Evolutionary conservation across 73 alveolate species (phyloP).

Genomic region (Stentor coeruleus): DNA sequence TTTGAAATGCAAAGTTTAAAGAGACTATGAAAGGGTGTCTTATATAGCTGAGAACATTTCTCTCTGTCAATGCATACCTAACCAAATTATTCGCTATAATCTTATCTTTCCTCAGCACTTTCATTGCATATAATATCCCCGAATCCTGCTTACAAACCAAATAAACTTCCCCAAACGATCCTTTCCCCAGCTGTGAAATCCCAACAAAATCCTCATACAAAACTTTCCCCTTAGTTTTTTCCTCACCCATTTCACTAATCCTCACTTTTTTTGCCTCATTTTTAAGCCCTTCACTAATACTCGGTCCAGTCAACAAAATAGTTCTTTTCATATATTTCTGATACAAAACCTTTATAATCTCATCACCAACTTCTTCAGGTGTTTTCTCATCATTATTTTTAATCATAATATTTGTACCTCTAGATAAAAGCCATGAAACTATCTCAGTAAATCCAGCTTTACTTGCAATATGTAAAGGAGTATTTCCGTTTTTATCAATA

Average conservation of each 20-base stretch:
- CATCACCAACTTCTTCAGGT: neutral
- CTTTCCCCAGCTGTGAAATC: slow-evolving; percentile 73
- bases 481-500: neutral
- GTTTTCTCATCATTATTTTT: neutral
- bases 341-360: too few relatives aligned
- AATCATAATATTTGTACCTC: neutral
- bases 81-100: slow-evolving; percentile 86
- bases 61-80: slow-evolving; percentile 87
- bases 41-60: slow-evolving; percentile 85
- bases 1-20: slow-evolving; percentile 89
- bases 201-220: slow-evolving; percentile 81
- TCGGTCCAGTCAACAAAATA: neutral
- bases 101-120: slow-evolving; percentile 72
- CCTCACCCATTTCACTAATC: neutral
- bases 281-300: neutral
- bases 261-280: too few relatives aligned
- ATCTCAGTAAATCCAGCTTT: slow-evolving; percentile 14
- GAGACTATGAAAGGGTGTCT: slow-evolving; percentile 92
- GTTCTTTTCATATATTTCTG: neutral
- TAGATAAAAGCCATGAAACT: neutral
- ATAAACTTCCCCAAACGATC: slow-evolving; percentile 87
- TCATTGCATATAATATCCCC: slow-evolving; percentile 85
- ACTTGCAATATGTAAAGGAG: slow-evolving; percentile 26
- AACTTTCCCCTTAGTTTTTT: neutral
- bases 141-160: slow-evolving; percentile 71